phyloP scores from a whole-genome alignment of 306 rosid species.

The Prunus davidiana region DNA sequence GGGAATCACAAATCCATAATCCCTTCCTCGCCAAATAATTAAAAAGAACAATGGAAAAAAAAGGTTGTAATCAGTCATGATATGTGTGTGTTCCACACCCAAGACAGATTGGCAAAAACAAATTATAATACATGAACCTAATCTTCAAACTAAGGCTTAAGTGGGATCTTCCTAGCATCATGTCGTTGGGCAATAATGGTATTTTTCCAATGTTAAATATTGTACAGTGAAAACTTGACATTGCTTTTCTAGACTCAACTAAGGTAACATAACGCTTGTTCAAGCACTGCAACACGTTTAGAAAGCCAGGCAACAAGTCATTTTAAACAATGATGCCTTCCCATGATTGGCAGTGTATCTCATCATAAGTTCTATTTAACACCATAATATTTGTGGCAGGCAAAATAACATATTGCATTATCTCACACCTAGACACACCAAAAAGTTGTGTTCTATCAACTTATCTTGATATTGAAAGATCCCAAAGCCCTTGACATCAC shows the following conservation, averaged over 20 bases:
- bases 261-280: background rate
- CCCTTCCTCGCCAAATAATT: background rate
- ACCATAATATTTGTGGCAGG: background rate
- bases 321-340: background rate
- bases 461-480: background rate
- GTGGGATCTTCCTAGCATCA: too few species aligned
- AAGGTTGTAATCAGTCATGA: background rate
- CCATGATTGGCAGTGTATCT: background rate
- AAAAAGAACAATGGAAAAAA: background rate
- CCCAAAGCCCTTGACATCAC: background rate
- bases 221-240: too few species aligned
- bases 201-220: too few species aligned
- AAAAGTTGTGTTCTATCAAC: background rate
- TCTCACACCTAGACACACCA: constrained; percentile 2
- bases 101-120: background rate
- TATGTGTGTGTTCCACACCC: background rate
- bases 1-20: background rate
- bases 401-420: background rate
- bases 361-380: background rate
- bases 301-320: background rate
- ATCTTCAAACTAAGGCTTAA: background rate
- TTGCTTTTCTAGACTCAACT: background rate
- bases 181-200: too few species aligned
- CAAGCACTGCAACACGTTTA: background rate
- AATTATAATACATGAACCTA: background rate